These are phyloP conservation scores for Urtica urens DNA, from an alignment of 306 rosid species.

Conservation along the genomic window DNA sequence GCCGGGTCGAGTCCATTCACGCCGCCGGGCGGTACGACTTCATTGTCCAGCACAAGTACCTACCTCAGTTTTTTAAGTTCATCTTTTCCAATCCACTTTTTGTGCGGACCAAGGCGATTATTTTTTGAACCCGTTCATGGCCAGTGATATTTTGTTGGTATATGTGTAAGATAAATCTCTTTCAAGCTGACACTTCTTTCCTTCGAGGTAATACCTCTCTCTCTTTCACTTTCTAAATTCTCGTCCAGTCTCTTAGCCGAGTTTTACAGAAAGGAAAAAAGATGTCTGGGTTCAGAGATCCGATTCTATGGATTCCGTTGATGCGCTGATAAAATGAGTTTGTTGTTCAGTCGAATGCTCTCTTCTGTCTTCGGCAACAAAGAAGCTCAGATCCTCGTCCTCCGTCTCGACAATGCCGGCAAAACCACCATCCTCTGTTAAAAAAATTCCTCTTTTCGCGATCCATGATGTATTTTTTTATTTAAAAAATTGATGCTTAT, in stretches of 20 bases:
- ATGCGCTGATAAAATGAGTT: constrained; percentile 58
- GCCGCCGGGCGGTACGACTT: constrained; percentile 84
- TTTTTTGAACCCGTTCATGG: neutral
- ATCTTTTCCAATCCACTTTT: constrained; percentile 89
- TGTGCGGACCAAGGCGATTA: constrained; percentile 81
- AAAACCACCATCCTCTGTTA: constrained; percentile 93
- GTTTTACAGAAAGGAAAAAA: constrained; percentile 29
- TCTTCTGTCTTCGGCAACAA: constrained; percentile 83
- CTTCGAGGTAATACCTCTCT: neutral
- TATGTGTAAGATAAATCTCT: neutral
- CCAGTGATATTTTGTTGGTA: neutral
- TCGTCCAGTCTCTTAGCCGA: constrained; percentile 6
- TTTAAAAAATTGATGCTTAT: constrained; percentile 7
- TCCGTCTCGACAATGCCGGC: constrained; percentile 99
- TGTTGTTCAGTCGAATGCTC: constrained; percentile 73
- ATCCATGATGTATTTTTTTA: constrained; percentile 2
- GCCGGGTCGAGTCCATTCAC: constrained; percentile 79
- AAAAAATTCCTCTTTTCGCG: constrained; percentile 7
- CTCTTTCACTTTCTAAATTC: neutral
- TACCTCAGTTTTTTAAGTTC: constrained; percentile 94
- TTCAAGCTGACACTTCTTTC: constrained; percentile 10
- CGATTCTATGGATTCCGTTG: constrained; percentile 25
- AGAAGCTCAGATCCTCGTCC: constrained; percentile 99
- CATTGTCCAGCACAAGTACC: constrained; percentile 86
- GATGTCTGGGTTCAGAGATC: constrained; percentile 62